phyloP scores from a whole-genome alignment of 2,329 filamentous ascomycete genomes.

The Pseudohalonectria lignicola region DNA sequence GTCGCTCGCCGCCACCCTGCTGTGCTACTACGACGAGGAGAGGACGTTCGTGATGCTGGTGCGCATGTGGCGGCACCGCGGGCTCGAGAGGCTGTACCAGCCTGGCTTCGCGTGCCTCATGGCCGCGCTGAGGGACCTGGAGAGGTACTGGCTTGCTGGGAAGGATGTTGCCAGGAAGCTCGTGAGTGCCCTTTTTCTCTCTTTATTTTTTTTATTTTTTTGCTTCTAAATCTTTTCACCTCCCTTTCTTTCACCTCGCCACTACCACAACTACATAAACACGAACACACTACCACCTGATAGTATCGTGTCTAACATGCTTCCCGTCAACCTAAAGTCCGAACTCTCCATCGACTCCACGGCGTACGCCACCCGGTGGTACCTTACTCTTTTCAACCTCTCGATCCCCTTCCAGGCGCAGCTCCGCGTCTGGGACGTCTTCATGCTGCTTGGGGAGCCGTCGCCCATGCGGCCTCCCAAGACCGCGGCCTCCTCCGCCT shows the following conservation, averaged over 20 bases:
- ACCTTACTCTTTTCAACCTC: constrained; percentile 94
- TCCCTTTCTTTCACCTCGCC: too few species aligned
- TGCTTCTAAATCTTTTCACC: too few species aligned
- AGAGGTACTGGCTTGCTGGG: constrained; percentile 67
- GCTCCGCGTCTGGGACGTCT: constrained; percentile 94
- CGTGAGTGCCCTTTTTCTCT: constrained; percentile 37
- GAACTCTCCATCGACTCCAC: constrained; percentile 76
- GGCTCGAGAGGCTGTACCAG: constrained; percentile 74
- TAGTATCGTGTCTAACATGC: too few species aligned
- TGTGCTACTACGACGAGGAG: constrained; percentile 97
- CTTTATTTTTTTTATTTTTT: neutral
- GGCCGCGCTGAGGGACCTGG: constrained; percentile 75
- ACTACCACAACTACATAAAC: too few species aligned
- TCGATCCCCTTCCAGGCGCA: constrained; percentile 91
- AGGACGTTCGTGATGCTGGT: constrained; percentile 91
- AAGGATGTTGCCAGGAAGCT: constrained; percentile 73
- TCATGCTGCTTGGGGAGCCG: constrained; percentile 81
- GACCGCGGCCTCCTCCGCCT: constrained; percentile 6
- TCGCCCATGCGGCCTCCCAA: constrained; percentile 18
- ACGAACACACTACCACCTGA: neutral
- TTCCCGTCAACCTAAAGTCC: constrained; percentile 43
- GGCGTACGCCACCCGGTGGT: constrained; percentile 95
- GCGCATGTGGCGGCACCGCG: constrained; percentile 83
- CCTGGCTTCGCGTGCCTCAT: constrained; percentile 80
- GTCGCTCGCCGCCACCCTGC: constrained; percentile 76